Percentiles rank a stretch among this genome's conserved stretches.
These are phyloP conservation scores for Lactifluus hygrophoroides DNA, from an alignment of 768 basidiomycete genomes.

Conservation along the genomic window DNA sequence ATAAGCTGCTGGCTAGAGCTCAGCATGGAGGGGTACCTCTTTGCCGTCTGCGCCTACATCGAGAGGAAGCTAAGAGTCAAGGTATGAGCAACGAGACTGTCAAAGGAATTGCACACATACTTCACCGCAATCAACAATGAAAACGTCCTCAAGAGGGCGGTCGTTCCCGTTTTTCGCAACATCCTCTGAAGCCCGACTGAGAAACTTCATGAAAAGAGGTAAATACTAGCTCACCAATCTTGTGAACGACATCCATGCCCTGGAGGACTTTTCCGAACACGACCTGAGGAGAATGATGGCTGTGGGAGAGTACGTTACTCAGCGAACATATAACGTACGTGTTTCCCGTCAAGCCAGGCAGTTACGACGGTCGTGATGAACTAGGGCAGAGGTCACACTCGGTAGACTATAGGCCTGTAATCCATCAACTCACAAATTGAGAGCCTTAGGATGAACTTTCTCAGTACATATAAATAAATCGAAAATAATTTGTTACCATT, in stretches of 20 bases:
- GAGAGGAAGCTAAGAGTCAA: slow-evolving; percentile 40
- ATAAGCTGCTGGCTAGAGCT: slow-evolving; percentile 57
- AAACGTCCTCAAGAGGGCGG: slow-evolving; percentile 66
- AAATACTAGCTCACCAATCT: slow-evolving; percentile 52
- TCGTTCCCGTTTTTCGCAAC: slow-evolving; percentile 63
- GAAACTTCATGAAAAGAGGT: background rate
- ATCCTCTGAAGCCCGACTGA: slow-evolving; percentile 47
- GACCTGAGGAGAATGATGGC: slow-evolving; percentile 42
- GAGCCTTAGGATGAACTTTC: slow-evolving; percentile 43
- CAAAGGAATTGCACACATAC: slow-evolving; percentile 32
- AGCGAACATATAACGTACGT: slow-evolving; percentile 38
- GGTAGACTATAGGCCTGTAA: background rate
- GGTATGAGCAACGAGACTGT: slow-evolving; percentile 4
- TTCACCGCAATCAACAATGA: slow-evolving; percentile 84
- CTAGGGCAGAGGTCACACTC: slow-evolving; percentile 33
- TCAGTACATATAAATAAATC: slow-evolving; percentile 10
- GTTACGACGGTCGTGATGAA: slow-evolving; percentile 90
- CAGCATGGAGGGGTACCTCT: slow-evolving; percentile 89
- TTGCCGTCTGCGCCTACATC: slow-evolving; percentile 58
- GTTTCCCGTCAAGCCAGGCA: slow-evolving; percentile 85
- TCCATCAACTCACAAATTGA: slow-evolving; percentile 63
- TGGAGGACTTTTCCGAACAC: slow-evolving; percentile 91
- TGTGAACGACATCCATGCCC: slow-evolving; percentile 78
- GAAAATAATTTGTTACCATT: slow-evolving; percentile 51
- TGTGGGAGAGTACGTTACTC: slow-evolving; percentile 7